phyloP scores from a whole-genome alignment of 2,329 filamentous ascomycete species.

The Purpureocillium lavendulum region DNA sequence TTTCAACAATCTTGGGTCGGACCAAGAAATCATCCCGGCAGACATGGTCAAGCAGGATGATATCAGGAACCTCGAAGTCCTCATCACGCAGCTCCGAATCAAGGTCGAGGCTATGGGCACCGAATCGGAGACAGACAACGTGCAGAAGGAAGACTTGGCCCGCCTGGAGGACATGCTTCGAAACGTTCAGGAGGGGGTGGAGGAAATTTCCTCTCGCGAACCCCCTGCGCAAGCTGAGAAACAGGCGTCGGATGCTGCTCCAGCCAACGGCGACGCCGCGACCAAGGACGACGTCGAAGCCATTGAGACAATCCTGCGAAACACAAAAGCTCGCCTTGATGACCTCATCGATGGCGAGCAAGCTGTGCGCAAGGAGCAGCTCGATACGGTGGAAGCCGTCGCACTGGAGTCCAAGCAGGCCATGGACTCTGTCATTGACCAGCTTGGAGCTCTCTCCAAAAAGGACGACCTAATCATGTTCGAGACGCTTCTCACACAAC shows the following conservation, averaged over 20 bases:
- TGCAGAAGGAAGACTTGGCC: slow-evolving; percentile 45
- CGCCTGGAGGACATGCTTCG: slow-evolving; percentile 44
- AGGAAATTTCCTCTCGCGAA: slow-evolving; percentile 31
- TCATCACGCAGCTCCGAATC: slow-evolving; percentile 73
- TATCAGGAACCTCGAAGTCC: slow-evolving; percentile 75
- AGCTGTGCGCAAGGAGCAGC: slow-evolving; percentile 56
- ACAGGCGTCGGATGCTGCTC: slow-evolving; percentile 10
- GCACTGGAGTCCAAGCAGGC: slow-evolving; percentile 69
- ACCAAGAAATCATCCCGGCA: slow-evolving; percentile 23
- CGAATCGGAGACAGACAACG: slow-evolving; percentile 17
- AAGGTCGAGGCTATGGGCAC: slow-evolving; percentile 60
- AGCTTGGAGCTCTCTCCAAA: slow-evolving; percentile 61
- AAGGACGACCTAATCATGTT: slow-evolving; percentile 73
- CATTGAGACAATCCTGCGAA: slow-evolving; percentile 82
- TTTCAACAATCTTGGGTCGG: slow-evolving; percentile 12
- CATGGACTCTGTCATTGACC: slow-evolving; percentile 56
- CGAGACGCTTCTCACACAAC: slow-evolving; percentile 70
- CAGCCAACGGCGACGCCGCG: slow-evolving; percentile 25
- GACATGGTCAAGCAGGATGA: slow-evolving; percentile 59
- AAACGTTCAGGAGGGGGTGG: slow-evolving; percentile 38
- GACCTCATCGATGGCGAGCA: slow-evolving; percentile 68
- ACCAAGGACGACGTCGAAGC: slow-evolving; percentile 76
- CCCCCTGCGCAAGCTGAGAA: slow-evolving; percentile 8
- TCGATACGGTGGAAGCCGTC: slow-evolving; percentile 55
- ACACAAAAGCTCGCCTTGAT: slow-evolving; percentile 82